Percentiles rank a stretch among this genome's conserved stretches.
Evolutionary conservation across 805 yeast genomes (phyloP).

Genomic region (Brettanomyces sp.): DNA sequence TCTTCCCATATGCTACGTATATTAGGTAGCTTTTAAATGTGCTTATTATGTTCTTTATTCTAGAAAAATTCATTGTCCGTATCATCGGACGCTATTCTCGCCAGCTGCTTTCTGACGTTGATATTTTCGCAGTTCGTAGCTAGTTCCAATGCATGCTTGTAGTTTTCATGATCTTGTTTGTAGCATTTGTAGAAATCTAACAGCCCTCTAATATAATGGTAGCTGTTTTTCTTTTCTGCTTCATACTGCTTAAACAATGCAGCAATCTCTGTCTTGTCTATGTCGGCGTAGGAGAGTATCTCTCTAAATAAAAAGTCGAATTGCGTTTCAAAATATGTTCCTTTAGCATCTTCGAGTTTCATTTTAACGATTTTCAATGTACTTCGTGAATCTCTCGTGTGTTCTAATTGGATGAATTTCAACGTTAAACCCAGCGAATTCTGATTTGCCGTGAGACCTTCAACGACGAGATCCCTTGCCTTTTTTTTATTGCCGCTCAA

Average conservation of each 20-base stretch:
- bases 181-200: conserved; percentile 11
- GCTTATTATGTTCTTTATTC: neutral
- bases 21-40: neutral
- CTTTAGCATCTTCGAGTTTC: conserved; percentile 17
- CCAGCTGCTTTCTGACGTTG: neutral
- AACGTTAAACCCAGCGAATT: conserved; percentile 29
- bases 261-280: conserved; percentile 12
- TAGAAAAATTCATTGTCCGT: neutral
- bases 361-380: conserved; percentile 21
- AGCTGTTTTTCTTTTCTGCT: conserved; percentile 8
- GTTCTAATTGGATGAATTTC: conserved; percentile 35
- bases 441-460: conserved; percentile 19
- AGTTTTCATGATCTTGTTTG: conserved; percentile 6
- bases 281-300: conserved; percentile 18
- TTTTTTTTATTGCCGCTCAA: conserved; percentile 25
- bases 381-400: conserved; percentile 11
- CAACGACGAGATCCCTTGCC: conserved; percentile 29
- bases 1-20: too few relatives aligned
- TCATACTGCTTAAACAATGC: conserved; percentile 21
- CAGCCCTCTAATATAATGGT: conserved; percentile 18
- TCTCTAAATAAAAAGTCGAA: conserved; percentile 30
- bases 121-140: conserved; percentile 2
- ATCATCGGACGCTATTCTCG: neutral
- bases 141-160: conserved; percentile 4
- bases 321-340: conserved; percentile 18